Conservation (phyloP, 495 filamentous ascomycete genomes). For the Trichodelitschia bisporula region DNA sequence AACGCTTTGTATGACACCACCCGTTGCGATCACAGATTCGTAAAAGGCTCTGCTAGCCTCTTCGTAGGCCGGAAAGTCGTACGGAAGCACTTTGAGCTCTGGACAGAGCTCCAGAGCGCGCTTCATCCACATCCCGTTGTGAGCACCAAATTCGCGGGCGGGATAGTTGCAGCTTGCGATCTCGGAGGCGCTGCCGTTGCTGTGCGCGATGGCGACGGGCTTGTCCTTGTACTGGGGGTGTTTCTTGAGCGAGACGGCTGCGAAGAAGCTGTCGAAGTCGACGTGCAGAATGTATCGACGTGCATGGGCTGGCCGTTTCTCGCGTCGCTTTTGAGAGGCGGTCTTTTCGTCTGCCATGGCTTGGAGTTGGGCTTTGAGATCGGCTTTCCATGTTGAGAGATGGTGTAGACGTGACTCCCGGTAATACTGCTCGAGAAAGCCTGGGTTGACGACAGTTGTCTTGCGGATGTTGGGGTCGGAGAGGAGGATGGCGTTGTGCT, state of each 20-base stretch:
- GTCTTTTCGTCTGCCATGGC: conserved; percentile 44
- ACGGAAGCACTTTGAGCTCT: conserved; percentile 61
- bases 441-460: conserved; percentile 66
- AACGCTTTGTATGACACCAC: conserved; percentile 75
- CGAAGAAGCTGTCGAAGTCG: conserved; percentile 98
- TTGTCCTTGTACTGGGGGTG: conserved; percentile 52
- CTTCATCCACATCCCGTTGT: conserved; percentile 99
- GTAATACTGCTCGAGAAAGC: conserved; percentile 85
- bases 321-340: conserved; percentile 22
- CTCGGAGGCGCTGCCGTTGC: conserved; percentile 62
- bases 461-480: conserved; percentile 61
- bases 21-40: conserved; percentile 49
- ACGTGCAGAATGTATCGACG: conserved; percentile 81
- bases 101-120: conserved; percentile 61
- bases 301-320: conserved; percentile 28
- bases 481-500: conserved; percentile 67
- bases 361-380: conserved; percentile 71
- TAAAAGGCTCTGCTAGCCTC: conserved; percentile 79
- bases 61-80: conserved; percentile 88
- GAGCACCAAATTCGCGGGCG: conserved; percentile 62
- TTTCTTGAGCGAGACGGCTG: conserved; percentile 65
- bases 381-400: conserved; percentile 84
- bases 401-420: conserved; percentile 85
- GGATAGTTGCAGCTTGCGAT: conserved; percentile 95
- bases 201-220: conserved; percentile 75